phyloP scores from a whole-genome alignment of 1,284 basidiomycete genomes.

The Cerrena zonata region DNA sequence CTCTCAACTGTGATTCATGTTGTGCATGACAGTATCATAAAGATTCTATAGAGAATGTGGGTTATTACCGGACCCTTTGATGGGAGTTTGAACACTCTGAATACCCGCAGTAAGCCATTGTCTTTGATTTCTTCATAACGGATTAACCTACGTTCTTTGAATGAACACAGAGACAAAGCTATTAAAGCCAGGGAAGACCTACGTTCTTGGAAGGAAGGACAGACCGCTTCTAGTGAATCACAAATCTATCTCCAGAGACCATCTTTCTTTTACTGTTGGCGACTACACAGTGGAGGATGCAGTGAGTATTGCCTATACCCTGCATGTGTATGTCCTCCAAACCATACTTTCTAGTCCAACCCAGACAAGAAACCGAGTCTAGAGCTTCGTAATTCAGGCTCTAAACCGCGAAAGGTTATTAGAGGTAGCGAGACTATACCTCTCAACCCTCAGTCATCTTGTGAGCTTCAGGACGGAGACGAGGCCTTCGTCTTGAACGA shows the following conservation, averaged over 20 bases:
- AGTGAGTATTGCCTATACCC: constrained; percentile 36
- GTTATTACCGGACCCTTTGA: constrained; percentile 48
- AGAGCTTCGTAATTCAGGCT: constrained; percentile 40
- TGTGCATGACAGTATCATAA: neutral
- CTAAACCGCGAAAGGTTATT: constrained; percentile 36
- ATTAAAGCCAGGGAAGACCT: constrained; percentile 49
- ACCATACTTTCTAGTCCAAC: constrained; percentile 29
- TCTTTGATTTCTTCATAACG: too few species aligned
- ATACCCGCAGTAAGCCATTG: constrained; percentile 33
- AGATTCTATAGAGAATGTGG: constrained; percentile 38
- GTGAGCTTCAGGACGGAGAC: constrained; percentile 45
- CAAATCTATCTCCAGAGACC: constrained; percentile 57
- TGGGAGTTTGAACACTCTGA: constrained; percentile 29
- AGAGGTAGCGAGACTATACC: constrained; percentile 24
- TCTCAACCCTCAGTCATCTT: constrained; percentile 15
- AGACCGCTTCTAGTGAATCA: constrained; percentile 41
- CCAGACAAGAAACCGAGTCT: constrained; percentile 37
- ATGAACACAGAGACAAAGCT: constrained; percentile 50
- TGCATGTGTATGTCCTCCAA: neutral
- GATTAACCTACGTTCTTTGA: neutral
- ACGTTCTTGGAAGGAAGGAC: constrained; percentile 52
- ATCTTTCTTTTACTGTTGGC: constrained; percentile 51
- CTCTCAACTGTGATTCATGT: neutral
- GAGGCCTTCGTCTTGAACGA: constrained; percentile 40
- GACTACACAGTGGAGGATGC: constrained; percentile 43